Base-by-base conservation (phyloP, 768 basidiomycete species). In the Tricholoma sp. region DNA sequence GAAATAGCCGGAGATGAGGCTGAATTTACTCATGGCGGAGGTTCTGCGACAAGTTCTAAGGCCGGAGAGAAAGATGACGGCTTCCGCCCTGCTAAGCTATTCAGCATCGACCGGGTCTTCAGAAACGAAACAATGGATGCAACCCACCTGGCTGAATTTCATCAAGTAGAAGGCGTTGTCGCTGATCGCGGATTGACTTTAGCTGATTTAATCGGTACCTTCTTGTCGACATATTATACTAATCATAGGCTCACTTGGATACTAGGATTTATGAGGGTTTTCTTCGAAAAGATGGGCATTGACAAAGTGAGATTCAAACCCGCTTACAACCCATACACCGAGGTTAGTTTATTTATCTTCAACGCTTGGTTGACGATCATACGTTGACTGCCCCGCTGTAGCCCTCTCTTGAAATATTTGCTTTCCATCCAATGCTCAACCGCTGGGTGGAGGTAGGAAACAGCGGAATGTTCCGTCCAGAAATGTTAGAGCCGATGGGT, bases 111-210 rank as follows among this genome's bases (percentile, higher is more conserved):
- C 70, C 81, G 97, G 45, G 97, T 99, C 18, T 99, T 98, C 86
- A 80, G 97, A 68, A 99, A 99, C 65, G 97, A 99, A 72, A 92
- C 97, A 0, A 91, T 92, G 81, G 97, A 99, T 71, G 94, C 94
- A 45, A 99, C 97, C 15, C 97, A 99, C 78, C 67, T 99, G 60
- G 97, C 97, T 4, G 97, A 99, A 72, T 99, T 99, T 79, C 96
- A 98, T 69, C 97, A 99, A 73, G 97, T 99, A n/a, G 97, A 99
- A 71, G 97, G 97, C 51, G 97, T 99, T 47, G 94, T 99, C 28
- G 97, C 97, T 9, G 97, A 99, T 72, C 84, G 86, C 61, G 85
- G 86, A 50, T 74, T 99, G 57, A 98, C 96, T 1, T 76, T 99
- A 28, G 96, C 94, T 15, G 94, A 98, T 69, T 77, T 99, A 57